A percentile compares a stretch with the other conserved stretches of the same genome.
Evolutionary conservation across 2,329 filamentous ascomycete species (phyloP).

Genomic region (Sclerotinia glacialis): DNA sequence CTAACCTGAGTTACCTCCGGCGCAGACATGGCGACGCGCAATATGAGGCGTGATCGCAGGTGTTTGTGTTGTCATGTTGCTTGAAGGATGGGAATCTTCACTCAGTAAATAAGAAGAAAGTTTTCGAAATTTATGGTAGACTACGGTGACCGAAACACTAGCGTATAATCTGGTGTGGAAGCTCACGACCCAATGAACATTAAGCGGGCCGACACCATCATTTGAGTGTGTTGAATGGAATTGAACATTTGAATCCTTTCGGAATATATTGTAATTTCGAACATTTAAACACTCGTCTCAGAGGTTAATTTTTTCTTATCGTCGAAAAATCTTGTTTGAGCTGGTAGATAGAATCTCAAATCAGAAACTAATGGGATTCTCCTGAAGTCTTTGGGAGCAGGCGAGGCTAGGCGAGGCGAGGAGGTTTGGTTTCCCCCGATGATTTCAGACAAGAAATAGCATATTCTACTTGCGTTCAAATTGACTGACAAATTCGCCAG

Average conservation of each 20-base stretch:
- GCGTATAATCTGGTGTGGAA: neutral
- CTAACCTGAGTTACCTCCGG: conserved; percentile 19
- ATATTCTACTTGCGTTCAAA: neutral
- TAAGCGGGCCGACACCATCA: neutral
- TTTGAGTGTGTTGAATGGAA: neutral
- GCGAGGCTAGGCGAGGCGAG: neutral
- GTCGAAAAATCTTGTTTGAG: too few species aligned
- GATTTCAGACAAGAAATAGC: neutral
- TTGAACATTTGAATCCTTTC: neutral
- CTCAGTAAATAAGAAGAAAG: neutral
- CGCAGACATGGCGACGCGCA: conserved; percentile 19
- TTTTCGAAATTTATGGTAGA: conserved; percentile 13
- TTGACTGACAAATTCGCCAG: neutral
- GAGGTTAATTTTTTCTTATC: too few species aligned
- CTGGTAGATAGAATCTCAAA: neutral
- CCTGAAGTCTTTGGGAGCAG: neutral
- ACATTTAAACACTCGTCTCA: neutral
- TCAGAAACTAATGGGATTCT: neutral
- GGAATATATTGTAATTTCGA: neutral
- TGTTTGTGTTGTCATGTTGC: conserved; percentile 7
- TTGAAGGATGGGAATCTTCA: neutral
- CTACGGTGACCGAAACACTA: conserved; percentile 13
- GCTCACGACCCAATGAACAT: neutral
- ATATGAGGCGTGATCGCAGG: neutral
- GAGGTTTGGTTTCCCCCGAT: neutral